Conservation (phyloP, 202 grass and related monocot genomes). For the Elaeis oleifera region DNA sequence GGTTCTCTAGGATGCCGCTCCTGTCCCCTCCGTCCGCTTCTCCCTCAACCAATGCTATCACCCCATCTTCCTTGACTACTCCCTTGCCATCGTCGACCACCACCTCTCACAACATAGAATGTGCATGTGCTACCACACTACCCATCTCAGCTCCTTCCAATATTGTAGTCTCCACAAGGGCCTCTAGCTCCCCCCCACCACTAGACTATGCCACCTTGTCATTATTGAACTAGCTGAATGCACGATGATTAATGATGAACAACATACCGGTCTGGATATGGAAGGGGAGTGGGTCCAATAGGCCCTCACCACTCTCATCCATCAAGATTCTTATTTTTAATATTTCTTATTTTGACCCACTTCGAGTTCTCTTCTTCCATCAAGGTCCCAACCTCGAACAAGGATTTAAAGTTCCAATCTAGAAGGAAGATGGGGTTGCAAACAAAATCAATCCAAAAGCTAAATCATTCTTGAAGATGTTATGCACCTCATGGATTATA, state of each 20-base stretch:
- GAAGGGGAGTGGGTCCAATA: constrained; percentile 6
- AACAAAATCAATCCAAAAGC: constrained; percentile 31
- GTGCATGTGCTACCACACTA: too few relatives aligned
- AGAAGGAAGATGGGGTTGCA: constrained; percentile 18
- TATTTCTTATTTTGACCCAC: constrained; percentile 29
- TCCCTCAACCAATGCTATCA: constrained; percentile 17
- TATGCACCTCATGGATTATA: constrained; percentile 71
- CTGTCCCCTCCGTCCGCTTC: not conserved
- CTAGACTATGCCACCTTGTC: not conserved
- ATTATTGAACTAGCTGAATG: constrained; percentile 2
- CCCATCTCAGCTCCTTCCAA: too few relatives aligned
- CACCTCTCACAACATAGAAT: not conserved
- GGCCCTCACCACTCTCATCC: constrained; percentile 2
- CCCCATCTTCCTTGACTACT: constrained; percentile 26
- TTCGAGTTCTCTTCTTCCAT: constrained; percentile 28
- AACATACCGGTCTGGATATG: constrained; percentile 5
- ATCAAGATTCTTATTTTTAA: not conserved
- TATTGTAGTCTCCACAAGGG: too few relatives aligned
- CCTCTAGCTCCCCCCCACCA: not conserved
- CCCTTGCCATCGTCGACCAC: constrained; percentile 20
- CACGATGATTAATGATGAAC: not conserved
- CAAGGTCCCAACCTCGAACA: constrained; percentile 21
- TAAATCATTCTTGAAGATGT: constrained; percentile 80
- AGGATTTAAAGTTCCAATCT: constrained; percentile 8
- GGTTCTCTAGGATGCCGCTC: not conserved